Percentiles rank a stretch among this genome's conserved stretches.
Evolutionary conservation across 139 green algal species (phyloP).

Genomic region (Chloropicon primus): DNA sequence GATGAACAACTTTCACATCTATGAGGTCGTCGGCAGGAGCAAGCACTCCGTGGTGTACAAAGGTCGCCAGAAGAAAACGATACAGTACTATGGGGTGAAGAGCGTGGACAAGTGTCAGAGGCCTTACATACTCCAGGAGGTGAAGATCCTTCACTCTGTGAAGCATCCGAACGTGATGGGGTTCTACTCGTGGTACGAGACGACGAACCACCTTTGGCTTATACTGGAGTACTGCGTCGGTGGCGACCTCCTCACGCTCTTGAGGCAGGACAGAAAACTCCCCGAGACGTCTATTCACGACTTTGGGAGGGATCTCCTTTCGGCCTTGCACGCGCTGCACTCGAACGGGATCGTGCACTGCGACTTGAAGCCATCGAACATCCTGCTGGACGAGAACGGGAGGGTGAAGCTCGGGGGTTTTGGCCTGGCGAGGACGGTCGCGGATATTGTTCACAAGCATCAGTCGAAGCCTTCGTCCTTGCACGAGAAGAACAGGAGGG

Average conservation of each 20-base stretch:
- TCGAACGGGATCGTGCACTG: constrained; percentile 66
- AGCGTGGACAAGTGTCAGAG: constrained; percentile 77
- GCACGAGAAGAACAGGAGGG: constrained; percentile 33
- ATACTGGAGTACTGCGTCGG: constrained; percentile 96
- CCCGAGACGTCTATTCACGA: constrained; percentile 73
- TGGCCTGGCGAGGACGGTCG: constrained; percentile 49
- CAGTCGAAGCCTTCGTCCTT: not conserved
- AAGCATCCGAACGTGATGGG: constrained; percentile 77
- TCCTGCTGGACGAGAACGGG: constrained; percentile 88
- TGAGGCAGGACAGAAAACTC: constrained; percentile 64
- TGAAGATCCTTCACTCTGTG: constrained; percentile 64
- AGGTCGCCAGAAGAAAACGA: constrained; percentile 77
- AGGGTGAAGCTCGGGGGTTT: constrained; percentile 87
- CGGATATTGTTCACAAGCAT: constrained; percentile 64
- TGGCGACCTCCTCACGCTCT: constrained; percentile 70
- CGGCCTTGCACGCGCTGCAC: constrained; percentile 62
- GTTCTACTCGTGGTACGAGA: constrained; percentile 94
- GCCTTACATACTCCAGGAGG: constrained; percentile 73
- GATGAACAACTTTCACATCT: constrained; percentile 29
- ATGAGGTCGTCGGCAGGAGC: constrained; percentile 76
- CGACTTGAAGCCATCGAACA: constrained; percentile 88
- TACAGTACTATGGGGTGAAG: constrained; percentile 92
- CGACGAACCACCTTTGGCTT: constrained; percentile 90
- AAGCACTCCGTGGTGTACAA: constrained; percentile 90
- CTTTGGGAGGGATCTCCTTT: constrained; percentile 65